Evolutionary conservation across 352 stramenopile species (phyloP).

Genomic region (Pythium phragmiticola): DNA sequence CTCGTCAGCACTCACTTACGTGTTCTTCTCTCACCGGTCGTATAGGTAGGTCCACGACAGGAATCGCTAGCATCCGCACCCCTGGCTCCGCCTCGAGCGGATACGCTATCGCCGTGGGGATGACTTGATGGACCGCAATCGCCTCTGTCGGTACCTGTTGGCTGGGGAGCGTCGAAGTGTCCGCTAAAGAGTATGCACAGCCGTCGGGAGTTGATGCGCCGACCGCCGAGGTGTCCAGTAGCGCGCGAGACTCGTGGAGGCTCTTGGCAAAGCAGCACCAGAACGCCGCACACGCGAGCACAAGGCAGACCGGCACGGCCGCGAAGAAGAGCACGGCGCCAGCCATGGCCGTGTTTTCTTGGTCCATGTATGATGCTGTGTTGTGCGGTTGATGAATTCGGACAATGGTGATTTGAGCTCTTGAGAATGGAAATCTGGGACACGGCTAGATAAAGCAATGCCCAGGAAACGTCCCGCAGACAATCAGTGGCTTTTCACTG

Average conservation of each 20-base stretch:
- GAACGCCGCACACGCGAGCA: neutral
- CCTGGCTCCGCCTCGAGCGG: neutral
- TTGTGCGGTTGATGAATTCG: neutral
- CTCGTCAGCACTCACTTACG: neutral
- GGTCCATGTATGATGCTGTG: neutral
- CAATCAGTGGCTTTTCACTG: too few species aligned
- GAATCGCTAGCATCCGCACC: constrained; percentile 4
- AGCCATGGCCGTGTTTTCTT: neutral
- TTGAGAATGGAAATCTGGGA: too few species aligned
- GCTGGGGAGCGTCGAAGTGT: neutral
- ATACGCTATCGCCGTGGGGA: neutral
- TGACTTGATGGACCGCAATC: neutral
- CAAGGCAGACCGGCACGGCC: neutral
- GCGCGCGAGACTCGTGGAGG: neutral
- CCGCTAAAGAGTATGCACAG: neutral
- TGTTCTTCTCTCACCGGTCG: neutral
- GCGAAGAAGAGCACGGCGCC: constrained; percentile 4
- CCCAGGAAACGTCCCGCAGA: too few species aligned
- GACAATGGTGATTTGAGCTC: too few species aligned
- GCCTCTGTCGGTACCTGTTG: neutral
- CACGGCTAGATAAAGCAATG: too few species aligned
- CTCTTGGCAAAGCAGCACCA: constrained; percentile 3
- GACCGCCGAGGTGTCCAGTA: neutral
- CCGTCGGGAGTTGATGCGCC: too few species aligned
- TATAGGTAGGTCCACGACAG: neutral